Percentiles rank a stretch among this genome's conserved stretches.
These are phyloP conservation scores for Selaginella moellendorffii DNA, from an alignment of 75 land plant genomes.

Conservation along the genomic window DNA sequence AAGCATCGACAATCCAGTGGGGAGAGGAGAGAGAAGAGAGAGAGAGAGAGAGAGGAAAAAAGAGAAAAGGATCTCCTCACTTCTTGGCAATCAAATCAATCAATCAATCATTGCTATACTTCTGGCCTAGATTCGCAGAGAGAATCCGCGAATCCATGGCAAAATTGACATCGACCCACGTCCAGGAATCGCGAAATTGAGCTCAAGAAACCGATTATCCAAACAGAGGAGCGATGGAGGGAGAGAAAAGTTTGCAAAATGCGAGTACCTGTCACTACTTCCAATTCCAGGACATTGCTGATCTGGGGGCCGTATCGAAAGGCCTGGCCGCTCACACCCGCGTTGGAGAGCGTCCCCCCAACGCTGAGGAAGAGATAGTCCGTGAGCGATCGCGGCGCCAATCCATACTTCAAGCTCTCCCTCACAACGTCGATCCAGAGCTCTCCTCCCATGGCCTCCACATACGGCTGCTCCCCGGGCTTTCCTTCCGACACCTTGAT, in stretches of 20 bases:
- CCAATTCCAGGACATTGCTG: constrained; percentile 47
- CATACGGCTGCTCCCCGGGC: constrained; percentile 12
- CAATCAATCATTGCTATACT: background rate
- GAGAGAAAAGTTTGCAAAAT: background rate
- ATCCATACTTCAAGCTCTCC: constrained; percentile 22
- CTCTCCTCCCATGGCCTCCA: constrained; percentile 20
- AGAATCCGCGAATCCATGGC: too few relatives aligned
- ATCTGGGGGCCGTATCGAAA: constrained; percentile 53
- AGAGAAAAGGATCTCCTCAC: too few relatives aligned
- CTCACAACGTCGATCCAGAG: constrained; percentile 51
- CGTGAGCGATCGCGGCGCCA: constrained; percentile 45
- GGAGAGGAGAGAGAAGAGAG: background rate
- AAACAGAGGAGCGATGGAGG: too few relatives aligned
- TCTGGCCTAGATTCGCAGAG: background rate
- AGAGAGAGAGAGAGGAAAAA: background rate
- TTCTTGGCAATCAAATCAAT: too few relatives aligned
- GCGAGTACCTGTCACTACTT: constrained; percentile 45
- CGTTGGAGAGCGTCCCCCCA: constrained; percentile 55
- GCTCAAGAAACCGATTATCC: too few relatives aligned
- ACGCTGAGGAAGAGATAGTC: constrained; percentile 47
- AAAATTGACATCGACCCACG: too few relatives aligned
- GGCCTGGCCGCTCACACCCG: constrained; percentile 52
- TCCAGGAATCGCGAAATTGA: too few relatives aligned
- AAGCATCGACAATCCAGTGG: background rate
- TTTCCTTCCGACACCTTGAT: constrained; percentile 1